Evolutionary conservation across 192 early-diverging fungal species (phyloP).

Genomic region (Cladochytrium replicatum): DNA sequence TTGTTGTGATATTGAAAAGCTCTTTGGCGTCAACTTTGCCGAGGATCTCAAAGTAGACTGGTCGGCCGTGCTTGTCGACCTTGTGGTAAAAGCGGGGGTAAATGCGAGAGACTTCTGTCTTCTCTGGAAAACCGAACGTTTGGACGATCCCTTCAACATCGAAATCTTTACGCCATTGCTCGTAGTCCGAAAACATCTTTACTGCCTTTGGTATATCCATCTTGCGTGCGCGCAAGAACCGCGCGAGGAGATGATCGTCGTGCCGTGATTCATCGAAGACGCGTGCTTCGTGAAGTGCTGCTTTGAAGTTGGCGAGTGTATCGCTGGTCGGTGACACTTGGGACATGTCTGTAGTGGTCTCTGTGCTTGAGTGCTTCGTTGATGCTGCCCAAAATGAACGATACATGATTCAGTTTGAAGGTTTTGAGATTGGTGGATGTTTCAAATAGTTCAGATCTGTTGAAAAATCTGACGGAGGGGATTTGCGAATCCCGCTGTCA

Average conservation of each 20-base stretch:
- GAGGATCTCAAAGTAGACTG: constrained; percentile 85
- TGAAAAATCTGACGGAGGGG: too few relatives aligned
- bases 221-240: constrained; percentile 58
- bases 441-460: too few relatives aligned
- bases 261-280: too few relatives aligned
- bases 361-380: too few relatives aligned
- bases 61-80: constrained; percentile 78
- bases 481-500: too few relatives aligned
- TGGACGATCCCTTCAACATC: constrained; percentile 39
- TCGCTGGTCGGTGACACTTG: too few relatives aligned
- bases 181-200: constrained; percentile 52
- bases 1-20: constrained; percentile 52
- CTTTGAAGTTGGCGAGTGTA: too few relatives aligned
- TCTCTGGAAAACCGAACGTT: constrained; percentile 48
- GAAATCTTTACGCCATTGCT: constrained; percentile 47
- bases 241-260: constrained; percentile 47
- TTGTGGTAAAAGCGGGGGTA: constrained; percentile 82
- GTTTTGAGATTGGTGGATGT: too few relatives aligned
- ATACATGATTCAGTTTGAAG: too few relatives aligned
- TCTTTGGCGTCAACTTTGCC: constrained; percentile 57
- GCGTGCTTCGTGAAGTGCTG: too few relatives aligned
- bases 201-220: constrained; percentile 49
- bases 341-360: too few relatives aligned
- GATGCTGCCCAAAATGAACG: too few relatives aligned
- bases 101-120: constrained; percentile 37